Evolutionary conservation across 495 filamentous ascomycete genomes (phyloP).

Genomic region (Trichoderma gamsii): DNA sequence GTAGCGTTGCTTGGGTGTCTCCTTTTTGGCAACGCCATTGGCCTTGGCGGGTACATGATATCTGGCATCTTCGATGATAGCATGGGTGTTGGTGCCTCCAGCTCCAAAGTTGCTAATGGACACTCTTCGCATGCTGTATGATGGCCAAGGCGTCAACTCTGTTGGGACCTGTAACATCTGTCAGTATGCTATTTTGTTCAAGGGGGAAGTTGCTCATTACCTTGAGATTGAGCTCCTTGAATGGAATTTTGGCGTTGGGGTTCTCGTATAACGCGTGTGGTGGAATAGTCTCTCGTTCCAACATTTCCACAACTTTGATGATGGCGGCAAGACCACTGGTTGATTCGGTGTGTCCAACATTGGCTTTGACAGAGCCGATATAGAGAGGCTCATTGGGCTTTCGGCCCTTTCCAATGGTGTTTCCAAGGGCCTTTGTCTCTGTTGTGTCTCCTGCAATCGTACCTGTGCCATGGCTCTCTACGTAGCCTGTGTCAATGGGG

Average conservation of each 20-base stretch:
- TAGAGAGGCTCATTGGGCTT: constrained; percentile 22
- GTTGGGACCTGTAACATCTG: constrained; percentile 28
- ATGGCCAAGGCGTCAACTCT: constrained; percentile 22
- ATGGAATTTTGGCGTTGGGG: constrained; percentile 38
- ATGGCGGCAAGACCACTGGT: constrained; percentile 33
- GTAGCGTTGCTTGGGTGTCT: too few species aligned
- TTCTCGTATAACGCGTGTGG: constrained; percentile 29
- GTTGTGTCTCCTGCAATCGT: neutral
- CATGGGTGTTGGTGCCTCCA: constrained; percentile 44
- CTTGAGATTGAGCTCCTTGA: neutral
- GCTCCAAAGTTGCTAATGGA: constrained; percentile 51
- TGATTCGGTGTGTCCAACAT: constrained; percentile 38
- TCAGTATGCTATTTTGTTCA: too few species aligned
- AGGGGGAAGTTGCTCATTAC: too few species aligned
- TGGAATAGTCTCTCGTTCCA: constrained; percentile 30
- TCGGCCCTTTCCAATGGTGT: constrained; percentile 19
- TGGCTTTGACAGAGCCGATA: constrained; percentile 43
- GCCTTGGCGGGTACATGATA: too few species aligned
- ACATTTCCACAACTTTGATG: constrained; percentile 29
- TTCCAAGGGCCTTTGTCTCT: neutral
- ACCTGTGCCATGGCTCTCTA: constrained; percentile 19
- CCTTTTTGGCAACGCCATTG: too few species aligned
- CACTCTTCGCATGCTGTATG: constrained; percentile 17
- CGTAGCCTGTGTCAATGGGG: constrained; percentile 24
- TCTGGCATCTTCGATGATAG: too few species aligned